phyloP scores from a whole-genome alignment of 257 asterid species.

The Fraxinus excelsior region DNA sequence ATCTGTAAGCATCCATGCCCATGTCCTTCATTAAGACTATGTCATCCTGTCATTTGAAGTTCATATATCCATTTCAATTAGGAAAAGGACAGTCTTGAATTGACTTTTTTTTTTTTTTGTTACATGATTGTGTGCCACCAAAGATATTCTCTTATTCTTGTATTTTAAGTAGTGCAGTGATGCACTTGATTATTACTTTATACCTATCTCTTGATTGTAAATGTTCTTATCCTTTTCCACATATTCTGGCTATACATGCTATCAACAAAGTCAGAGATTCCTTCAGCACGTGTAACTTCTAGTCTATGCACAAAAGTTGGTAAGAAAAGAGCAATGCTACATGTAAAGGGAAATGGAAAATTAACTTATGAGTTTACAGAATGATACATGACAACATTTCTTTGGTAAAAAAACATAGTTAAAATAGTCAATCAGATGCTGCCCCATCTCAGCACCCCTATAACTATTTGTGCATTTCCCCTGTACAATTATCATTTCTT shows the following conservation, averaged over 20 bases:
- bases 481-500: too few relatives aligned
- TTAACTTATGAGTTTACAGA: too few relatives aligned
- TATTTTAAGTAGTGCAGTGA: not conserved
- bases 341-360: too few relatives aligned
- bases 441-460: too few relatives aligned
- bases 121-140: slow-evolving; percentile 13
- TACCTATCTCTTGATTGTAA: slow-evolving; percentile 6
- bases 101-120: slow-evolving; percentile 19
- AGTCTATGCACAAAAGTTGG: not conserved
- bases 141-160: slow-evolving; percentile 16
- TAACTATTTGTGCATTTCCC: too few relatives aligned
- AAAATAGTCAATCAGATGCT: too few relatives aligned
- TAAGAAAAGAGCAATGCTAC: not conserved
- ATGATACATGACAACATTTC: too few relatives aligned
- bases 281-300: not conserved
- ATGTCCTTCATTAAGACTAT: slow-evolving; percentile 77
- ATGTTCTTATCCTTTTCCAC: slow-evolving; percentile 36
- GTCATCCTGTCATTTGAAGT: slow-evolving; percentile 57
- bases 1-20: slow-evolving; percentile 90
- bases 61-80: slow-evolving; percentile 31
- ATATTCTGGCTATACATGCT: slow-evolving; percentile 2
- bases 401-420: too few relatives aligned
- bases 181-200: not conserved
- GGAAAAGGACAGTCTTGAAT: slow-evolving; percentile 17
- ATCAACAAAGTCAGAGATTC: not conserved